Conservation (phyloP, 2,329 filamentous ascomycete species). For the Geoglossum cookeanum region DNA sequence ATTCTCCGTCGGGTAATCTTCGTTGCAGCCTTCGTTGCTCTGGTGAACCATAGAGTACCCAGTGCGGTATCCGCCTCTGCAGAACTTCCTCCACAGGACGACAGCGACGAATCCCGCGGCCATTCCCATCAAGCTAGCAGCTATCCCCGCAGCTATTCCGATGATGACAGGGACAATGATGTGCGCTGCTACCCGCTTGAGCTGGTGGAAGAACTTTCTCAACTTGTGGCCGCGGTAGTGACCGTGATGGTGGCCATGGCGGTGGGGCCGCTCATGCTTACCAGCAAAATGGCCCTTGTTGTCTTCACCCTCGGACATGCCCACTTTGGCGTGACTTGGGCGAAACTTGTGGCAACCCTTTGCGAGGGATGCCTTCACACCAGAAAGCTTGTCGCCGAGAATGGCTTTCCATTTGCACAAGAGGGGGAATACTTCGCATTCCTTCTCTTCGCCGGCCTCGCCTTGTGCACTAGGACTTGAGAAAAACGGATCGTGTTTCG, state of each 20-base stretch:
- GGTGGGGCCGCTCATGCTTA: slow-evolving; percentile 10
- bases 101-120: slow-evolving; percentile 42
- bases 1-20: not conserved
- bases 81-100: slow-evolving; percentile 36
- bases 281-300: slow-evolving; percentile 9
- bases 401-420: slow-evolving; percentile 37
- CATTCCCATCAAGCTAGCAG: slow-evolving; percentile 49
- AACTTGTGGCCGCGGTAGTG: slow-evolving; percentile 19
- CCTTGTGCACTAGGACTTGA: not conserved
- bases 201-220: slow-evolving; percentile 27
- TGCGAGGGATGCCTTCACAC: slow-evolving; percentile 22
- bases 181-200: slow-evolving; percentile 38
- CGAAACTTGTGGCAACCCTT: slow-evolving; percentile 11
- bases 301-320: slow-evolving; percentile 8
- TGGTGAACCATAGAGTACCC: slow-evolving; percentile 11
- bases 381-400: slow-evolving; percentile 27
- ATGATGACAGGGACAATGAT: slow-evolving; percentile 49
- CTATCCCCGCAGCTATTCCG: slow-evolving; percentile 48
- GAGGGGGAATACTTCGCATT: slow-evolving; percentile 15
- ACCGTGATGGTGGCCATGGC: slow-evolving; percentile 13
- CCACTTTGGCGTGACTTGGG: slow-evolving; percentile 6
- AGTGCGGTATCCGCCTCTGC: slow-evolving; percentile 23
- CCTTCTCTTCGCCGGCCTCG: not conserved
- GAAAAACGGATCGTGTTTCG: not conserved
- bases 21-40: slow-evolving; percentile 8